These are phyloP conservation scores for Lolium multiflorum DNA, from an alignment of 176 grass and related monocot genomes.

Conservation along the genomic window DNA sequence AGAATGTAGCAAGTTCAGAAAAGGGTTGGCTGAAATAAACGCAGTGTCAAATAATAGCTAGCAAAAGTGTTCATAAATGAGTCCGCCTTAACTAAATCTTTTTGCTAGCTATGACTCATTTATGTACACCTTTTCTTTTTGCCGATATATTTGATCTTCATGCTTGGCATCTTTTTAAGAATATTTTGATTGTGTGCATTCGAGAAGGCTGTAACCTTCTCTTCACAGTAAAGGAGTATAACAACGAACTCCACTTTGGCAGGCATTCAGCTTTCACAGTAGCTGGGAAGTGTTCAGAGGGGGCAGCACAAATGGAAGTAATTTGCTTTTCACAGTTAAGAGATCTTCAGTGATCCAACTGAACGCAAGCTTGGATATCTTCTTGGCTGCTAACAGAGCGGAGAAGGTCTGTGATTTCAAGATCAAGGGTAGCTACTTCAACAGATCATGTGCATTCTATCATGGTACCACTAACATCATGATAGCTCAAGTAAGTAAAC, in stretches of 20 bases:
- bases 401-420: constrained; percentile 60
- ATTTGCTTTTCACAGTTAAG: constrained; percentile 65
- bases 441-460: constrained; percentile 53
- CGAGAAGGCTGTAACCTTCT: background rate
- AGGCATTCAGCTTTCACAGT: constrained; percentile 59
- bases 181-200: background rate
- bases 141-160: background rate
- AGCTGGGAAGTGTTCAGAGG: constrained; percentile 75
- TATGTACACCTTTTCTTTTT: too few relatives aligned
- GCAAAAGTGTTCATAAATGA: too few relatives aligned
- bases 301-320: constrained; percentile 47
- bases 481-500: constrained; percentile 58
- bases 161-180: background rate
- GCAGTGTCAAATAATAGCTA: too few relatives aligned
- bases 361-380: constrained; percentile 66
- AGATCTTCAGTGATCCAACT: constrained; percentile 59
- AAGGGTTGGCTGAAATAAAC: too few relatives aligned
- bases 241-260: background rate
- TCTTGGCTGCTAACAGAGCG: constrained; percentile 57
- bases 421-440: constrained; percentile 71
- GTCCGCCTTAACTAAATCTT: too few relatives aligned
- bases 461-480: constrained; percentile 48
- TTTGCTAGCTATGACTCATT: too few relatives aligned
- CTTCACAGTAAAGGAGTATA: background rate
- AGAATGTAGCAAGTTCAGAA: too few relatives aligned